phyloP scores from a whole-genome alignment of 148 eudicot genomes.

The Chenopodium quinoa region DNA sequence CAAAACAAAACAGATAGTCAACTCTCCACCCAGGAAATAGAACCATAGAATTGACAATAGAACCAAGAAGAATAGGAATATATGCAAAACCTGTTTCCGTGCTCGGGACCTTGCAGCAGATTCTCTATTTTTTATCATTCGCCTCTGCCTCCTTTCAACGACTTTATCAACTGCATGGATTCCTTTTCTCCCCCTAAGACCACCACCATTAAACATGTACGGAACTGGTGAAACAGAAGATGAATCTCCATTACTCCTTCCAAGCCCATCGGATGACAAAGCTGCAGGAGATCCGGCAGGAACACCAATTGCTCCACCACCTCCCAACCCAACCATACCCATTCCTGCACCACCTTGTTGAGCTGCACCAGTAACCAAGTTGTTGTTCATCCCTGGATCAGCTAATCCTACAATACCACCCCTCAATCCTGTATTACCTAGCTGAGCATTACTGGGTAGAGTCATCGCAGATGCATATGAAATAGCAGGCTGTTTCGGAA shows the following conservation, averaged over 20 bases:
- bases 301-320: conserved; percentile 52
- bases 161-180: conserved; percentile 67
- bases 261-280: conserved; percentile 77
- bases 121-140: conserved; percentile 92
- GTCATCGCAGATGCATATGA: conserved; percentile 52
- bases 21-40: not conserved
- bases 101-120: conserved; percentile 97
- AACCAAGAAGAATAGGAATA: not conserved
- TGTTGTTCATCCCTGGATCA: conserved; percentile 43
- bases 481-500: conserved; percentile 63
- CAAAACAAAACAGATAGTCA: not conserved
- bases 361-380: conserved; percentile 42
- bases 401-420: conserved; percentile 52
- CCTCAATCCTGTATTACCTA: conserved; percentile 50
- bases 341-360: conserved; percentile 53
- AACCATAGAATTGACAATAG: not conserved
- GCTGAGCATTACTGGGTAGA: conserved; percentile 41
- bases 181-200: conserved; percentile 58
- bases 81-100: conserved; percentile 74
- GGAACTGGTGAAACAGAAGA: conserved; percentile 83
- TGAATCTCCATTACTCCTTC: conserved; percentile 70
- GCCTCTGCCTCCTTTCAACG: conserved; percentile 88
- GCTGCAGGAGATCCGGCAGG: conserved; percentile 65
- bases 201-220: conserved; percentile 71
- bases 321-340: conserved; percentile 60